Conservation (phyloP, 208 protist species). For the Leishmania arabica region DNA sequence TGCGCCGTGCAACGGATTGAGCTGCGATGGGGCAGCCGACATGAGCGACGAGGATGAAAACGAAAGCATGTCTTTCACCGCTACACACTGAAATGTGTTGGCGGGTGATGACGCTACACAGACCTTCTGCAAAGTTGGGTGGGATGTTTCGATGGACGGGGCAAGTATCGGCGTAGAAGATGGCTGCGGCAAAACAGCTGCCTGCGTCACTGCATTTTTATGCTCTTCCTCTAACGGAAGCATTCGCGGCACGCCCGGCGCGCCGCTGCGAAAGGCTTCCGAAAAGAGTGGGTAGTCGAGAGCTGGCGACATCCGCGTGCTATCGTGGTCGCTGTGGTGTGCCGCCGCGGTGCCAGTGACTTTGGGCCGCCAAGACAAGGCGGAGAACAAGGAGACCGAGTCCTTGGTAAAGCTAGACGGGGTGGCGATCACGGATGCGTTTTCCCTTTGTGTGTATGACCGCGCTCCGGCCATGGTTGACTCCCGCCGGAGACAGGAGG, state of each 20-base stretch:
- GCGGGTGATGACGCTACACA: not conserved
- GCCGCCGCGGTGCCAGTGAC: not conserved
- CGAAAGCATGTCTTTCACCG: not conserved
- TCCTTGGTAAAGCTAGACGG: not conserved
- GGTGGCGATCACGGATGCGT: not conserved
- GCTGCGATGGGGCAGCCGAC: not conserved
- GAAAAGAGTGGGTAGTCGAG: too few species aligned
- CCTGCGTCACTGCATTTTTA: not conserved
- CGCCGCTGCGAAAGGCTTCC: not conserved
- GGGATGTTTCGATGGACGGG: not conserved
- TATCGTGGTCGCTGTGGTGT: not conserved
- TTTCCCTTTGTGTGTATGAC: not conserved
- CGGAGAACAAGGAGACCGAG: not conserved
- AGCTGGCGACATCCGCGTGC: not conserved
- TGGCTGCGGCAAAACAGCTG: not conserved
- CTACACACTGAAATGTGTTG: not conserved
- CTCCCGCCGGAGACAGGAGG: not conserved
- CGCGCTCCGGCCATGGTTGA: not conserved
- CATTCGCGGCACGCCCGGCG: not conserved
- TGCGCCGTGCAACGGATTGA: not conserved
- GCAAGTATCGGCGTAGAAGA: too few species aligned
- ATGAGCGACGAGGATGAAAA: not conserved
- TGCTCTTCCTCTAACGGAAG: not conserved
- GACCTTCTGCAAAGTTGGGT: not conserved
- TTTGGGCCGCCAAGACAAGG: not conserved